phyloP scores from a whole-genome alignment of 106 monocot genomes.

The Ottelia alismoides region DNA sequence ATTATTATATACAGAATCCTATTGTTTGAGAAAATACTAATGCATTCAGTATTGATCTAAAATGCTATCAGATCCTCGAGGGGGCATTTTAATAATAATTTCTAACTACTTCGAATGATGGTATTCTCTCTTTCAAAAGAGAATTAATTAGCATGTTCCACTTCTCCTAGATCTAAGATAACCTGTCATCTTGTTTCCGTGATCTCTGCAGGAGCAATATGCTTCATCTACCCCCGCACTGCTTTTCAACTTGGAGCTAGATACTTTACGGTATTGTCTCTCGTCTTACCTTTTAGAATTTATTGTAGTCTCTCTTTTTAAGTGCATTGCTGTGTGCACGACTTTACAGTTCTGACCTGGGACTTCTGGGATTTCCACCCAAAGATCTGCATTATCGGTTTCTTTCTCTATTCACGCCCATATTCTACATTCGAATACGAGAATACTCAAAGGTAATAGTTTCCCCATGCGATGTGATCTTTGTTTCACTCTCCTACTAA shows the following conservation, averaged over 20 bases:
- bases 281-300: too few relatives aligned
- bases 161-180: too few relatives aligned
- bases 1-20: too few relatives aligned
- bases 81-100: too few relatives aligned
- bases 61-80: too few relatives aligned
- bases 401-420: slow-evolving; percentile 89
- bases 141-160: too few relatives aligned
- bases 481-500: neutral
- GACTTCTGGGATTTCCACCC: slow-evolving; percentile 79
- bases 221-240: slow-evolving; percentile 54
- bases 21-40: too few relatives aligned
- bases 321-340: slow-evolving; percentile 1
- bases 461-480: neutral
- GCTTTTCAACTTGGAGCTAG: slow-evolving; percentile 94
- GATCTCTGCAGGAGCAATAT: slow-evolving; percentile 51
- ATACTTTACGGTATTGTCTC: slow-evolving; percentile 73
- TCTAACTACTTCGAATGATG: too few relatives aligned
- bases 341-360: slow-evolving; percentile 80
- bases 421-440: slow-evolving; percentile 84
- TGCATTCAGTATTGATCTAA: too few relatives aligned
- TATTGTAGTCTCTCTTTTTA: too few relatives aligned
- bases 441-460: slow-evolving; percentile 87
- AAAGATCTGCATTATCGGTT: slow-evolving; percentile 99
- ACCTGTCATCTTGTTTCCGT: too few relatives aligned
- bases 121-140: too few relatives aligned